A percentile compares a stretch with the other conserved stretches of the same genome.
phyloP scores from a whole-genome alignment of 345 rosid genomes.

The Stellera chamaejasme region DNA sequence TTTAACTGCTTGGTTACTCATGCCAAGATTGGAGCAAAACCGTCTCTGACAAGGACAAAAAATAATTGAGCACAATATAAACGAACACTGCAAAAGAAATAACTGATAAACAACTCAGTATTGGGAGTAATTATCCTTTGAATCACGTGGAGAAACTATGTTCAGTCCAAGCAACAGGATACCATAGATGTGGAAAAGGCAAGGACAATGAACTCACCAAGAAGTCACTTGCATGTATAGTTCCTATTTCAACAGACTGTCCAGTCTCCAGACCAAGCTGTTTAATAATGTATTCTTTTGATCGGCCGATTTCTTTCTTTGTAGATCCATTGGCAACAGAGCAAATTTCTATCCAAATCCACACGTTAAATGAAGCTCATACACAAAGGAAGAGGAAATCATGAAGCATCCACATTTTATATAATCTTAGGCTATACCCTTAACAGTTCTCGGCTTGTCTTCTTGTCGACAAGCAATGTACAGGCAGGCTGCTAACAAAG shows the following conservation, averaged over 20 bases:
- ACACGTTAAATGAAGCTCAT: not conserved
- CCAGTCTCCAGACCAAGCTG: slow-evolving; percentile 38
- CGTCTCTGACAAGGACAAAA: slow-evolving; percentile 9
- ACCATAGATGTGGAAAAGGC: not conserved
- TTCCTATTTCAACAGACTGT: slow-evolving; percentile 39
- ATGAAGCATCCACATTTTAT: slow-evolving; percentile 16
- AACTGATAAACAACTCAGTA: not conserved
- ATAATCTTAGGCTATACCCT: slow-evolving; percentile 19
- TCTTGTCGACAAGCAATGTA: slow-evolving; percentile 38
- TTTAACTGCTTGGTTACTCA: slow-evolving; percentile 13
- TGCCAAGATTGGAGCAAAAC: slow-evolving; percentile 15
- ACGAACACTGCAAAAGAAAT: not conserved
- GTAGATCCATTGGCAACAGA: slow-evolving; percentile 17
- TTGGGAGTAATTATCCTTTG: not conserved
- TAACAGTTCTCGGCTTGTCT: slow-evolving; percentile 34
- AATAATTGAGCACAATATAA: not conserved
- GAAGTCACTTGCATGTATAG: slow-evolving; percentile 19
- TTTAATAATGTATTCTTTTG: slow-evolving; percentile 42
- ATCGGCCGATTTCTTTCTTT: slow-evolving; percentile 48
- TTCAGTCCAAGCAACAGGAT: not conserved
- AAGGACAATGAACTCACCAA: slow-evolving; percentile 8
- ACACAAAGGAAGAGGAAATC: not conserved
- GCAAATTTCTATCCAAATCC: slow-evolving; percentile 10
- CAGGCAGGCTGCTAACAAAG: slow-evolving; percentile 35
- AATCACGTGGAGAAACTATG: not conserved